Percentiles rank a stretch among this genome's conserved stretches.
These are phyloP conservation scores for Rhodotorula paludigena DNA, from an alignment of 768 basidiomycete genomes.

Conservation along the genomic window DNA sequence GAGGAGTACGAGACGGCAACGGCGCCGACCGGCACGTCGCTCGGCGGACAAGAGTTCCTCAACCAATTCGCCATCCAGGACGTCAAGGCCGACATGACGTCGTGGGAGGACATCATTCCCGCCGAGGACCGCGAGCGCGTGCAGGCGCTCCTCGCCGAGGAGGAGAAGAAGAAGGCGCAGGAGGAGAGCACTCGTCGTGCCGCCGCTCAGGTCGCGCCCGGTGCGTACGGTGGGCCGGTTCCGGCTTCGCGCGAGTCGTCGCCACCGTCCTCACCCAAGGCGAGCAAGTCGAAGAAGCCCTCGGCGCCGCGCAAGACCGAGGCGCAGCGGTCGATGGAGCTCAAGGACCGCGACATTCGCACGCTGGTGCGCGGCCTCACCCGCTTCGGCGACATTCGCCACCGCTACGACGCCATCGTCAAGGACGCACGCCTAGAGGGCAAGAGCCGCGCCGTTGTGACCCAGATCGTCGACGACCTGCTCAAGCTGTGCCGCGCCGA, in stretches of 20 bases:
- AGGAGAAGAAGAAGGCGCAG: constrained; percentile 55
- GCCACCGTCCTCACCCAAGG: constrained; percentile 68
- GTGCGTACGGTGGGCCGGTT: constrained; percentile 75
- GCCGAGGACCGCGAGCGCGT: constrained; percentile 78
- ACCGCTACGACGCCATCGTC: constrained; percentile 88
- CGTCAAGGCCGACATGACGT: constrained; percentile 91
- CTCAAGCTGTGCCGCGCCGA: constrained; percentile 76
- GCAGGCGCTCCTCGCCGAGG: constrained; percentile 48
- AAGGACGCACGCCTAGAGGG: constrained; percentile 80
- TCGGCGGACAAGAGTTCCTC: constrained; percentile 96
- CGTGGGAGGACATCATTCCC: constrained; percentile 98
- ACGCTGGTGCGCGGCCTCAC: constrained; percentile 90
- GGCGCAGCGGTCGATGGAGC: constrained; percentile 88
- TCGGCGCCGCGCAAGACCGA: constrained; percentile 76
- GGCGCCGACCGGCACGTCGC: constrained; percentile 68
- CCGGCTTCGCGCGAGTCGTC: constrained; percentile 56
- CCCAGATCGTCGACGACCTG: constrained; percentile 86
- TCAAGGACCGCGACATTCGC: constrained; percentile 95
- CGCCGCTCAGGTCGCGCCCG: constrained; percentile 65
- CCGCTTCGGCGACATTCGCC: constrained; percentile 94
- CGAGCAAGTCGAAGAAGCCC: constrained; percentile 39
- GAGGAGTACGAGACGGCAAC: constrained; percentile 94
- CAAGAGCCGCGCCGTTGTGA: constrained; percentile 89
- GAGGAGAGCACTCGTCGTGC: constrained; percentile 69
- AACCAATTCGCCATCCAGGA: constrained; percentile 95